These are phyloP conservation scores for Diphasiastrum complanatum DNA, from an alignment of 83 land plant genomes.

Conservation along the genomic window DNA sequence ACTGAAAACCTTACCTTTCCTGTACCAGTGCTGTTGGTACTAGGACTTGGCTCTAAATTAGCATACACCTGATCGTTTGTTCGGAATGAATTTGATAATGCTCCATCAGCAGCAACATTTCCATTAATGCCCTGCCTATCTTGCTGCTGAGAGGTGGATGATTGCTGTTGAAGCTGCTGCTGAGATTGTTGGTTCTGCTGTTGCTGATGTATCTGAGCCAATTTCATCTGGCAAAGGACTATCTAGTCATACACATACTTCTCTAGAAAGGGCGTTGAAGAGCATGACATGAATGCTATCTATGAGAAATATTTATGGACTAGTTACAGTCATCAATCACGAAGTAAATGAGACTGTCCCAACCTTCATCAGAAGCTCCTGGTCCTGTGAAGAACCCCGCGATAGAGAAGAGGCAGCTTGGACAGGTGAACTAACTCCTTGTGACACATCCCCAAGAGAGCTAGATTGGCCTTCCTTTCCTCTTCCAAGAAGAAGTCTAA, in stretches of 20 bases:
- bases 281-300: background rate
- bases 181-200: constrained; percentile 11
- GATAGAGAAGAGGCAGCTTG: constrained; percentile 1
- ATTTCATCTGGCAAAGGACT: constrained; percentile 6
- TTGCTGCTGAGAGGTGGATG: background rate
- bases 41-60: constrained; percentile 1
- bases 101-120: background rate
- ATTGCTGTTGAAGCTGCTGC: too few species aligned
- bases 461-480: constrained; percentile 1
- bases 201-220: background rate
- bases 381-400: constrained; percentile 11
- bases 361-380: constrained; percentile 16
- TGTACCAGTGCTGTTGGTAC: too few species aligned
- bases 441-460: background rate
- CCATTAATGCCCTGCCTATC: background rate
- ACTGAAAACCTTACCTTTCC: background rate
- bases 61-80: constrained; percentile 5
- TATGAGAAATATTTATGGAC: background rate
- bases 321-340: background rate
- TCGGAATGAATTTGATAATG: background rate
- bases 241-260: background rate
- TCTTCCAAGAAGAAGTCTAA: background rate
- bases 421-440: constrained; percentile 1
- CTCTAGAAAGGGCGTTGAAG: background rate
- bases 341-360: background rate